These are phyloP conservation scores for Globisporangium takayamanum DNA, from an alignment of 352 stramenopile species.

Conservation along the genomic window DNA sequence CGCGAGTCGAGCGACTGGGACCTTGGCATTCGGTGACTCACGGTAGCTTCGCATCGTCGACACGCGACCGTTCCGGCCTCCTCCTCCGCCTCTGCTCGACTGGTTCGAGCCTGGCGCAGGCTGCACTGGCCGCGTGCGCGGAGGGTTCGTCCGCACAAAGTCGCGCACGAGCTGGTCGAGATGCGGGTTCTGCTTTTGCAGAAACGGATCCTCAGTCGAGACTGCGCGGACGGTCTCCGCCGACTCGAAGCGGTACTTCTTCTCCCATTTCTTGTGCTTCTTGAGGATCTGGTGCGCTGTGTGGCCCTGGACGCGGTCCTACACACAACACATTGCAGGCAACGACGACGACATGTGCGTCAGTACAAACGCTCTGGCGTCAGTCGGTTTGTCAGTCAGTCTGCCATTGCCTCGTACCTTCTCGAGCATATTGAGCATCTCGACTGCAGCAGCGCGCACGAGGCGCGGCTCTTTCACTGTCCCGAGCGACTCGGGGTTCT, in stretches of 20 bases:
- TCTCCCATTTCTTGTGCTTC: constrained; percentile 87
- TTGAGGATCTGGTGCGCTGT: constrained; percentile 77
- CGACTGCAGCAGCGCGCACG: constrained; percentile 60
- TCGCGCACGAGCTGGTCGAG: constrained; percentile 53
- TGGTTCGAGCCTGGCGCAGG: not conserved
- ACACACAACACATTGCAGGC: constrained; percentile 16
- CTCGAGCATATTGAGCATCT: constrained; percentile 75
- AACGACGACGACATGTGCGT: not conserved
- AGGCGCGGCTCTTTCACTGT: constrained; percentile 56
- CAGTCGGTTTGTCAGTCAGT: not conserved
- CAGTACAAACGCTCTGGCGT: too few relatives aligned
- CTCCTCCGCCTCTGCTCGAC: not conserved
- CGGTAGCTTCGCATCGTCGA: constrained; percentile 14
- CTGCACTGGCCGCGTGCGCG: constrained; percentile 4
- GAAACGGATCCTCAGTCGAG: constrained; percentile 63
- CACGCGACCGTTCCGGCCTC: constrained; percentile 3
- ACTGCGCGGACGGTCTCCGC: constrained; percentile 37
- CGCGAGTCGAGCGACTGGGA: constrained; percentile 2
- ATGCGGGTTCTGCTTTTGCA: constrained; percentile 48
- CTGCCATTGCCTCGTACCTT: constrained; percentile 25
- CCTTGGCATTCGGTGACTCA: not conserved
- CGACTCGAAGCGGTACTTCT: constrained; percentile 58
- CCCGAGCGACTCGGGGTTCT: constrained; percentile 47
- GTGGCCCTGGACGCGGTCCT: constrained; percentile 64
- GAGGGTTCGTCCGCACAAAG: constrained; percentile 30